Base-by-base conservation (phyloP, 768 basidiomycete species). In the Lactifluus volemus region DNA sequence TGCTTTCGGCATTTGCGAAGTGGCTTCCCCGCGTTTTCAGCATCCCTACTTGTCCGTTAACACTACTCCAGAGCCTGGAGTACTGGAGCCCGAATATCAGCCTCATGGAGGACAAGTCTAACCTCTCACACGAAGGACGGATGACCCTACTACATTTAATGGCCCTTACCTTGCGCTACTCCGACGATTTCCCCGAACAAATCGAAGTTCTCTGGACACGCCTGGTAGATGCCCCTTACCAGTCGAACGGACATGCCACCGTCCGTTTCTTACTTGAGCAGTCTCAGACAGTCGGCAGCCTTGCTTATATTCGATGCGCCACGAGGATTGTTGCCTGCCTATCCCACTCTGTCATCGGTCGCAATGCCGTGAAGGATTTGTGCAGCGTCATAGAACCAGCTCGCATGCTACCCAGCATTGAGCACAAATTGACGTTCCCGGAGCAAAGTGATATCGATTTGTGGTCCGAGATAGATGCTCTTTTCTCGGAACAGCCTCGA, bases 241-340 rank as follows among this genome's bases (percentile, higher is more conserved):
- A 84, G 57, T 77, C 81, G 25, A 92, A 93, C 62, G 88, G 89
- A 1, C 87, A 85, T 56, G 89, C 90, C 3, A 78, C 92, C 15
- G 78, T 89, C 52, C 81, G 86, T 34, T 98, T 92, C 72, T 76
- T 98, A 3, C 76, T 96, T 39, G 91, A 93, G 65, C 92, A 96
- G 67, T 89, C 91, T 1, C 84, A 88, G 64, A 89, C 88, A 71
- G 85, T 94, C 47, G 86, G 88, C 42, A 92, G 84, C 64, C 78
- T 81, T 5, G 80, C 84, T 15, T 95, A 91, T 72, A 81, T 96
- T 60, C 77, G 77, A 48, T 89, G 89, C 67, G 88, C 89, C 1
- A 83, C 88, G 48, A 86, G 86, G 64, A 83, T 95, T 55, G 81
- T 96, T 21, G 87, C 92, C 0, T 93, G 85, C 66, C 78, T 98